Percentiles rank a stretch among this genome's conserved stretches.
These are phyloP conservation scores for Phytophthora megakarya DNA, from an alignment of 352 stramenopile genomes.

Conservation along the genomic window DNA sequence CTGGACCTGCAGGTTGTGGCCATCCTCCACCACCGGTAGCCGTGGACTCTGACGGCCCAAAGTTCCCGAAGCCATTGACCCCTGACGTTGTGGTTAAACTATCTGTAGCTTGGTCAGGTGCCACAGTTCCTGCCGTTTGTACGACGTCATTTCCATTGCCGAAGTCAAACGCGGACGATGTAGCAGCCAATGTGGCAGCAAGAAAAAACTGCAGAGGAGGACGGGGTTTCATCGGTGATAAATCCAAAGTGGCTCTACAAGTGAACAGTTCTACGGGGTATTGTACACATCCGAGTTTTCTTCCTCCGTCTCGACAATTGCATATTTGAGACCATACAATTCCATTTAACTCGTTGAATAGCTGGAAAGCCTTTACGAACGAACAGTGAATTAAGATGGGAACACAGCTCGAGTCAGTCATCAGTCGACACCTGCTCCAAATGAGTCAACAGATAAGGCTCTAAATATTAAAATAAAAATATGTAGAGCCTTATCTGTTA, in stretches of 20 bases:
- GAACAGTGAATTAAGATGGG: too few relatives aligned
- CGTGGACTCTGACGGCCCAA: not conserved
- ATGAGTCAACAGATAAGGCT: too few relatives aligned
- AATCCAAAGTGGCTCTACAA: conserved; percentile 14
- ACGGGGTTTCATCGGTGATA: conserved; percentile 12
- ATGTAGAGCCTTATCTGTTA: too few relatives aligned
- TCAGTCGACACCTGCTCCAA: too few relatives aligned
- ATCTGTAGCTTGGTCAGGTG: conserved; percentile 6
- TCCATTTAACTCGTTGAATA: too few relatives aligned
- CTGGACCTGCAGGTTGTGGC: not conserved
- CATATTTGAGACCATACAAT: too few relatives aligned
- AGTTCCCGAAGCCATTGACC: conserved; percentile 17
- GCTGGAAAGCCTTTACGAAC: too few relatives aligned
- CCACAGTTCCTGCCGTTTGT: conserved; percentile 22
- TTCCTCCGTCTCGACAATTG: too few relatives aligned
- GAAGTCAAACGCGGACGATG: conserved; percentile 27
- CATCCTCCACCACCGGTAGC: not conserved
- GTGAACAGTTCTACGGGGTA: not conserved
- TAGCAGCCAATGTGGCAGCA: conserved; percentile 7
- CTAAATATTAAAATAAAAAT: too few relatives aligned
- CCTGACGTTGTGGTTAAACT: conserved; percentile 3
- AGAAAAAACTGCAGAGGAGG: conserved; percentile 5
- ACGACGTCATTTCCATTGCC: conserved; percentile 2
- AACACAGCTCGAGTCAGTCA: too few relatives aligned
- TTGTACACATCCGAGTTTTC: not conserved